phyloP scores from a whole-genome alignment of 2,329 filamentous ascomycete species.

The Laburnicola sp. region DNA sequence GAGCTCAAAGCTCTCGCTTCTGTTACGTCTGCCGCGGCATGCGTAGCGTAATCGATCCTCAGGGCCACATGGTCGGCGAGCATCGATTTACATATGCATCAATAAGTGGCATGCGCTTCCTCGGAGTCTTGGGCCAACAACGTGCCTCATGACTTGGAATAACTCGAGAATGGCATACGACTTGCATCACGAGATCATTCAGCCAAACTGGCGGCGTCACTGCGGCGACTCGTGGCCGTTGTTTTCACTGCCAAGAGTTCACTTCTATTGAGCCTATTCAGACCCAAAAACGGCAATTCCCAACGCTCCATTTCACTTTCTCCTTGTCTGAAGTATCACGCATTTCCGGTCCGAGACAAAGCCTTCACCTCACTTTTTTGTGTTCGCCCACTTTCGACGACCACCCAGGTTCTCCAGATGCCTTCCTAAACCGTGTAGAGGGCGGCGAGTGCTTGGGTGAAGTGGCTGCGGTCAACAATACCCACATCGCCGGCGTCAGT shows the following conservation, averaged over 20 bases:
- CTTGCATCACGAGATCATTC: neutral
- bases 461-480: neutral
- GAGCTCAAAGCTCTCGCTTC: neutral
- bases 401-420: neutral
- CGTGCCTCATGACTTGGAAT: neutral
- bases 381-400: neutral
- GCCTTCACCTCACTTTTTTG: no score
- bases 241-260: conserved; percentile 22
- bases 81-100: neutral
- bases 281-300: conserved; percentile 25
- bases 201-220: neutral
- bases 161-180: neutral
- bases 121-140: neutral
- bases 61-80: no score
- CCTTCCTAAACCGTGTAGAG: neutral
- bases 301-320: conserved; percentile 15
- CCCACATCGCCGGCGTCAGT: neutral
- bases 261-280: conserved; percentile 36
- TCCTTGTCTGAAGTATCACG: conserved; percentile 13
- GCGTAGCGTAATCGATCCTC: no score
- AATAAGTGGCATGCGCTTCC: neutral
- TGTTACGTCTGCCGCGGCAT: neutral
- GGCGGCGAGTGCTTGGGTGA: neutral
- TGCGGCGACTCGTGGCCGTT: neutral
- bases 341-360: conserved; percentile 10